Base-by-base conservation (phyloP, 768 basidiomycete genomes). In the Kondoa subrosea region DNA sequence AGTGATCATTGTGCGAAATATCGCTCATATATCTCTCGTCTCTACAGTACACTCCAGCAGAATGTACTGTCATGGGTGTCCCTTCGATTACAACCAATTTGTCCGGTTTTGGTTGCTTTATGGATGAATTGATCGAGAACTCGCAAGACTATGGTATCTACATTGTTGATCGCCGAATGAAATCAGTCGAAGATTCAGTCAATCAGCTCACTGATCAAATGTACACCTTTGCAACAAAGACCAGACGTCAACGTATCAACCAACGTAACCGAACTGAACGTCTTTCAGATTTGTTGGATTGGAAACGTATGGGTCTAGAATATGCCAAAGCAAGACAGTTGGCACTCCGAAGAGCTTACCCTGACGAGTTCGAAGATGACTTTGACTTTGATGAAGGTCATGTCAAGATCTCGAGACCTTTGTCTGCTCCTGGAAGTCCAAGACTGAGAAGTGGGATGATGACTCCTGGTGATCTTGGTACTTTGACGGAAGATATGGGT, bases 31-130 rank as follows among this genome's bases (percentile, higher is more conserved):
- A n/a, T 3, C 3, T 17, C 17, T 3, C 14, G 21, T 25, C 50
- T 25, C 34, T n/a, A 33, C 66, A 66, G 66, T 71, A 71, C 66
- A 71, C 70, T 29, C 70, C 70, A 40, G 93, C 93, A 1, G 93
- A 97, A 76, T 97, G 95, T 76, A 97, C 95, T n/a, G 95, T 99
- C 40, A 99, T 99, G 95, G 95, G 95, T 69, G 91, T 99, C 63
- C 95, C 95, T 0, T 89, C 87, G 34, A 85, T 97, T 64, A 97
- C 95, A 16, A 99, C 95, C 64, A 99, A 99, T 79, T 81, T 99
- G 32, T 95, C 91, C 21, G 95, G 95, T 50, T 97, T 97, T 72
- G 95, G 95, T 61, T 91, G 88, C 76, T 96, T 95, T 81, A 92
- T 97, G 89, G 90, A 93, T 77, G 95, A 99, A 75, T 81, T 97